Evolutionary conservation across 345 rosid genomes (phyloP), one percentile per base, ranked within the genome.

Genomic region (Cardiospermum halicacabum): DNA sequence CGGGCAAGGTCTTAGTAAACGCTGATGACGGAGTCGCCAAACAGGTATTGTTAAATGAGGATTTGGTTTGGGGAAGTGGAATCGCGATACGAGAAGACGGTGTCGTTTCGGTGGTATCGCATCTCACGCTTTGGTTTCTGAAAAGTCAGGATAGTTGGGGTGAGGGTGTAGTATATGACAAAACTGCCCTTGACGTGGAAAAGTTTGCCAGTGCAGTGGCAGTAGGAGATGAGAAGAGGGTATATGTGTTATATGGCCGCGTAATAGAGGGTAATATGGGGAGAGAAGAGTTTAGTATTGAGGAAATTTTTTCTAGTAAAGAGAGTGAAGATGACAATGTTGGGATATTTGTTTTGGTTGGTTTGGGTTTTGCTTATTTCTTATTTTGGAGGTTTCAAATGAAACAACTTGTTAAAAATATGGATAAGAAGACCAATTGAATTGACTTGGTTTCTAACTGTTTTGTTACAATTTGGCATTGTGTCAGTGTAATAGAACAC

Each of bases 1-100:
- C 98, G 21, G 97, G 97, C 16, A 90, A 84, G 81, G 43, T 90
- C 82, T 88, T 86, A 70, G 97, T 89, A 2, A 89, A 93, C 45
- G 89, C 58, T 48, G 96, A 77, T 1, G 80, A 58, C 58, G 98
- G 98, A 13, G 58, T 56, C 54, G 96, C 87, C 15, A 86, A 80
- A 81, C 18, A 21, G 16, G 89, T 92, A 19, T 26, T 87, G 45
- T 51, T 89, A 30, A 65, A 64, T 69, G 32, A 69, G 72, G 88
- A 86, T 48, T 60, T 92, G 75, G 12, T 64, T 0, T 31, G 72
- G 65, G 91, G 81, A 0, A 96, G 89, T 31, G 98, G 85, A 2
- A 61, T 92, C 5, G 89, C 86, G 31, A 56, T 84, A 5, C 58
- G 96, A 18, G 63, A 74, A 1, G 93, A 89, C 80, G 96, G 89